phyloP scores from a whole-genome alignment of 768 basidiomycete species.

The Pleurotus eryngii region DNA sequence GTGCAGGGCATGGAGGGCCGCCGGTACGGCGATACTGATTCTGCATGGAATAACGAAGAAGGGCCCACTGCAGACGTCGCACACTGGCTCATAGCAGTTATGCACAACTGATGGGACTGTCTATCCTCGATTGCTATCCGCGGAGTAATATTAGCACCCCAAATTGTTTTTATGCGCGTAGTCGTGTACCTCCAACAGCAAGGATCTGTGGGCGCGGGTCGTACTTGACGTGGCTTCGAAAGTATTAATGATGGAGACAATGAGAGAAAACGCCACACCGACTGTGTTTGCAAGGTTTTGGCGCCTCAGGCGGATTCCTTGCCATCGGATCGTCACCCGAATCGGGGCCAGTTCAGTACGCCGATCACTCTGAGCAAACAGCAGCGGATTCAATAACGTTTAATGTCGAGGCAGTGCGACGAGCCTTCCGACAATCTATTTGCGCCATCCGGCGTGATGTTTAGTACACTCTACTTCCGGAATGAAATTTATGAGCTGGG shows the following conservation, averaged over 20 bases:
- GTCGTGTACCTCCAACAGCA: too few species aligned
- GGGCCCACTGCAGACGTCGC: background rate
- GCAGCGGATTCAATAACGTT: background rate
- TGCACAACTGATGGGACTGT: conserved; percentile 2
- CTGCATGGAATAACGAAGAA: background rate
- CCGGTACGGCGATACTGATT: conserved; percentile 11
- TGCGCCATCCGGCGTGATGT: background rate
- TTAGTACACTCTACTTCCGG: background rate
- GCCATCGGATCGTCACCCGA: background rate
- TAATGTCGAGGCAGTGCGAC: background rate
- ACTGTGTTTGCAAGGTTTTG: background rate
- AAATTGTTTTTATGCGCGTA: too few species aligned
- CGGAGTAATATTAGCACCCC: background rate
- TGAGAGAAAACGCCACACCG: background rate
- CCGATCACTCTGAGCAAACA: too few species aligned
- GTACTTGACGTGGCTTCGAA: too few species aligned
- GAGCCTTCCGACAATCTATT: background rate
- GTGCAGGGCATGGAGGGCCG: conserved; percentile 4
- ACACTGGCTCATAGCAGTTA: conserved; percentile 7
- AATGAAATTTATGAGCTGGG: background rate
- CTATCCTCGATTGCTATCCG: background rate
- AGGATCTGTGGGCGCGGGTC: too few species aligned
- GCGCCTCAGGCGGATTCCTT: background rate
- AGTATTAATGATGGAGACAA: background rate
- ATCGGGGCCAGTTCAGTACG: background rate